Base-by-base conservation (phyloP, 768 basidiomycete species). In the Boletus vinaceobasis region DNA sequence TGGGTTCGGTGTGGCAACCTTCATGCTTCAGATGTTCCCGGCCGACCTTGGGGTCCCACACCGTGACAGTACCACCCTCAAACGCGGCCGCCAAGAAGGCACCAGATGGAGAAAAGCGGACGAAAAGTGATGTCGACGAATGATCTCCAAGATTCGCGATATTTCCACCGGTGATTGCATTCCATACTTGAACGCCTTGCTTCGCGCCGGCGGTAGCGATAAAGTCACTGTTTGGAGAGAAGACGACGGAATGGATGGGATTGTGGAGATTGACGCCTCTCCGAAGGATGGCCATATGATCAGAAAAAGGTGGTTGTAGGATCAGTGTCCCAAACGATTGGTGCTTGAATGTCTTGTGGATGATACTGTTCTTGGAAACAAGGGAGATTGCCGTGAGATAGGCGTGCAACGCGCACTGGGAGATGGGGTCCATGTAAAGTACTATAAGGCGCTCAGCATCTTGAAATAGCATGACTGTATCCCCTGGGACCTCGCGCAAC, bases 181-280 rank as follows among this genome's bases (percentile, higher is more conserved):
- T 60, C 65, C 65, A 66, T 13, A 66, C n/a, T 26, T 63, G 66
- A 26, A 66, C 64, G 2, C 60, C 58, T 3, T 67, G 49, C 23
- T 46, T 39, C 0, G 8, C 45, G 13, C 56, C 48, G 6, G 56
- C 64, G 9, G 64, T 64, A 1, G 65, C 64, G n/a, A 65, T 46
- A 23, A 49, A 11, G 4, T 53, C 32, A 0, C 56, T 50, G 33
- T 51, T 46, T 15, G 52, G 60, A 14, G 59, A 62, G 57, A 60
- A 60, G 7, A 35, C 50, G 13, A 66, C 38, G 0, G 66, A 63
- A 27, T 62, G 21, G 11, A 66, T 53, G n/a, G 46, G 21, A 8
- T 9, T 26, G 5, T 44, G 36, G 31, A 58, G 39, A 27, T 55
- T 17, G 37, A 60, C 36, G 5, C 27, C 43, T 13, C 13, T 48